Evolutionary conservation across 768 basidiomycete genomes (phyloP).

Genomic region (Pisolithus microcarpus): DNA sequence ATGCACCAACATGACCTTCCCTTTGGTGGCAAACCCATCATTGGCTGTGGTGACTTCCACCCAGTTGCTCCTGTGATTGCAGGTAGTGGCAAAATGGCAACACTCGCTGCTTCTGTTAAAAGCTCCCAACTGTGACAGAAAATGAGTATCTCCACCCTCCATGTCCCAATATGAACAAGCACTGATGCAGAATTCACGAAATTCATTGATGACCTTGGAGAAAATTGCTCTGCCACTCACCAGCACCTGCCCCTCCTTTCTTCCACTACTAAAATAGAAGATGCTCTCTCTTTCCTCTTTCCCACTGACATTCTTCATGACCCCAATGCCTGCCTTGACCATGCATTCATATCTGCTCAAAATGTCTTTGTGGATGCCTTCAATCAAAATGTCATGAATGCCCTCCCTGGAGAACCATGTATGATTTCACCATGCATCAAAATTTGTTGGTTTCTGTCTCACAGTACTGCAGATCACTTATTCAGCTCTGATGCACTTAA

Average conservation of each 20-base stretch:
- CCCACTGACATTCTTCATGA: constrained; percentile 17
- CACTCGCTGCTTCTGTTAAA: constrained; percentile 32
- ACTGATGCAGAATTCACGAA: constrained; percentile 28
- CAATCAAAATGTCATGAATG: constrained; percentile 24
- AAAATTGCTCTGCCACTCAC: constrained; percentile 23
- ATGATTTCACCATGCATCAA: neutral
- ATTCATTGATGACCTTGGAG: constrained; percentile 34
- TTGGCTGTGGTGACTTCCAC: constrained; percentile 34
- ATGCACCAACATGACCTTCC: constrained; percentile 12
- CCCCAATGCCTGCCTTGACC: constrained; percentile 20
- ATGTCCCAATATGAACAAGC: constrained; percentile 30
- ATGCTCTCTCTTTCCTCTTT: constrained; percentile 21
- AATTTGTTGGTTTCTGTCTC: no score
- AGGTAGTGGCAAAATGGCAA: constrained; percentile 18
- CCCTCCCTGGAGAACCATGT: neutral
- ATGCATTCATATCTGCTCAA: constrained; percentile 32
- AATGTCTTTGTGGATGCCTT: constrained; percentile 31
- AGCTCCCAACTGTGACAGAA: constrained; percentile 27
- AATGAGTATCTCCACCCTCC: constrained; percentile 24
- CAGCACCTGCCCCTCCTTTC: constrained; percentile 15
- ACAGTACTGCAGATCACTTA: neutral
- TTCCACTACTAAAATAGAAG: constrained; percentile 5
- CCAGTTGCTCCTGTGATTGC: constrained; percentile 35
- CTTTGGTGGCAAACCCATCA: constrained; percentile 32
- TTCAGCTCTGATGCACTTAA: neutral